Evolutionary conservation across 2,329 filamentous ascomycete genomes (phyloP).

Genomic region (Tolypocladium ophioglossoides): DNA sequence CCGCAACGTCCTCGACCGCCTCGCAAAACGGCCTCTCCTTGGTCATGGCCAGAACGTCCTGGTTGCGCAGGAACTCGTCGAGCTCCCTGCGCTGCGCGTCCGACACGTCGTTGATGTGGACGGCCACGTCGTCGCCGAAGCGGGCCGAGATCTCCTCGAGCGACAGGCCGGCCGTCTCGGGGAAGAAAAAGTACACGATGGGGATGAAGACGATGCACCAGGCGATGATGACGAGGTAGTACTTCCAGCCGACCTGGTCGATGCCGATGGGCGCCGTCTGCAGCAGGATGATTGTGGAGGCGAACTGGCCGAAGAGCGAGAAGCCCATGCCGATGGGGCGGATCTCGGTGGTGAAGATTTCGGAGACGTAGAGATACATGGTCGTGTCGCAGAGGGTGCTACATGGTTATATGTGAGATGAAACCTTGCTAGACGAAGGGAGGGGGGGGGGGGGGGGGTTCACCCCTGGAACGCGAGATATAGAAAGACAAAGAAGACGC

Average conservation of each 20-base stretch:
- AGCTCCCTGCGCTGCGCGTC: slow-evolving; percentile 16
- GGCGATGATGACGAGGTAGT: slow-evolving; percentile 35
- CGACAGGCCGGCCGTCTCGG: slow-evolving; percentile 20
- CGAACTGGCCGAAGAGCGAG: slow-evolving; percentile 38
- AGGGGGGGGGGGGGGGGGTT: no score
- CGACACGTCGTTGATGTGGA: slow-evolving; percentile 30
- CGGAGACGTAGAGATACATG: slow-evolving; percentile 27
- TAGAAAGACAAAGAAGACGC: slow-evolving; percentile 32
- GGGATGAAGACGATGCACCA: slow-evolving; percentile 25
- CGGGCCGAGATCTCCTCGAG: slow-evolving; percentile 27
- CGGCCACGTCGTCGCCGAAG: slow-evolving; percentile 38
- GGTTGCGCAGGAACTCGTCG: slow-evolving; percentile 8
- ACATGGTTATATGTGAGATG: no score
- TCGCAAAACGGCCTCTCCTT: no score
- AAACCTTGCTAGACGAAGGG: no score
- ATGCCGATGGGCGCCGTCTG: slow-evolving; percentile 29
- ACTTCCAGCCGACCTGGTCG: slow-evolving; percentile 35
- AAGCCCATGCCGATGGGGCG: slow-evolving; percentile 41
- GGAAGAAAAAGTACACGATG: slow-evolving; percentile 20
- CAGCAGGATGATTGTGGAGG: slow-evolving; percentile 34
- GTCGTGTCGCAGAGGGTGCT: slow-evolving; percentile 28
- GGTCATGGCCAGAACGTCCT: no score
- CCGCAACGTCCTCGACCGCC: no score
- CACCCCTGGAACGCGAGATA: slow-evolving; percentile 30
- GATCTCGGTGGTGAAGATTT: slow-evolving; percentile 34